Conservation (phyloP, 2,329 filamentous ascomycete species). For the Colletotrichum kahawae region DNA sequence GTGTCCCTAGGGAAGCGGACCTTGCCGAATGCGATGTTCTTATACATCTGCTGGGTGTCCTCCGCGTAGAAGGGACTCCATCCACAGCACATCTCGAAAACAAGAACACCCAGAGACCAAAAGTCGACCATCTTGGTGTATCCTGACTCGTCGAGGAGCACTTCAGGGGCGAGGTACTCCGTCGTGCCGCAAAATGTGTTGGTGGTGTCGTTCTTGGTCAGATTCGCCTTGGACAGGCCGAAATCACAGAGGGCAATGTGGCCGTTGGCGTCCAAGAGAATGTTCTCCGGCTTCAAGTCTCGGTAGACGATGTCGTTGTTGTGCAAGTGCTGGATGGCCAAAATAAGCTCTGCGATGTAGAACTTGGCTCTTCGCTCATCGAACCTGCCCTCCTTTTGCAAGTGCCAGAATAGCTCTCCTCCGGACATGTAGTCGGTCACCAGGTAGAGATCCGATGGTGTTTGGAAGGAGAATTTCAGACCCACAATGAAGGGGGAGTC, state of each 20-base stretch:
- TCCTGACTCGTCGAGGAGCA: slow-evolving; percentile 91
- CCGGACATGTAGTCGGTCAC: slow-evolving; percentile 99
- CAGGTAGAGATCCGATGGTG: slow-evolving; percentile 94
- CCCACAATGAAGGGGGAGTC: slow-evolving; percentile 98
- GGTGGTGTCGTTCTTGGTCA: slow-evolving; percentile 96
- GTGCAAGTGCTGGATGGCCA: slow-evolving; percentile 93
- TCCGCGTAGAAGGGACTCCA: slow-evolving; percentile 99
- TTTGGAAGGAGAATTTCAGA: slow-evolving; percentile 98
- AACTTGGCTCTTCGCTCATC: slow-evolving; percentile 96
- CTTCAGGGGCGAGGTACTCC: slow-evolving; percentile 95
- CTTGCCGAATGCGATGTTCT: slow-evolving; percentile 99
- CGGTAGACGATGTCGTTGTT: slow-evolving; percentile 98
- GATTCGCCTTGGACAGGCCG: slow-evolving; percentile 94
- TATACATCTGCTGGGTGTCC: slow-evolving; percentile 99
- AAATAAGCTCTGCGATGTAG: slow-evolving; percentile 96
- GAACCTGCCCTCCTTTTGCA: slow-evolving; percentile 96
- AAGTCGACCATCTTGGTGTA: slow-evolving; percentile 99
- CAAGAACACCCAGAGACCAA: slow-evolving; percentile 95
- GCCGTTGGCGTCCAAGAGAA: slow-evolving; percentile 93
- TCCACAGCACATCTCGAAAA: slow-evolving; percentile 99
- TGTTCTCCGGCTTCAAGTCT: slow-evolving; percentile 97
- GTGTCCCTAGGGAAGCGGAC: slow-evolving; percentile 96
- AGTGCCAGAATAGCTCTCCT: slow-evolving; percentile 97
- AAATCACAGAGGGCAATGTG: slow-evolving; percentile 99
- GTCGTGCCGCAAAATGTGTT: slow-evolving; percentile 99